Evolutionary conservation across 176 grass and related monocot species (phyloP).

Genomic region (Aegilops umbellulata): DNA sequence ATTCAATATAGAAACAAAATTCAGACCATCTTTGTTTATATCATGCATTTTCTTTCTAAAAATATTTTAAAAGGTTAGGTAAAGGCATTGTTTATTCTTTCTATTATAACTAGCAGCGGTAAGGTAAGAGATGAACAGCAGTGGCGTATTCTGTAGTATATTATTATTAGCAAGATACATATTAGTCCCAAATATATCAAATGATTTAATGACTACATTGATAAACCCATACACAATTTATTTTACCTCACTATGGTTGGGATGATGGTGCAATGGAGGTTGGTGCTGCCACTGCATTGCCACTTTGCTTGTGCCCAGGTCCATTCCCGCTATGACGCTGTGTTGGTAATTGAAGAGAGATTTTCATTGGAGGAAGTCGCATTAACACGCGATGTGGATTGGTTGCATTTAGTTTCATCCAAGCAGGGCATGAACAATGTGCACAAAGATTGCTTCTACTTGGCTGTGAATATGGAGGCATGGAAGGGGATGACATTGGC

Average conservation of each 20-base stretch:
- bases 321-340: background rate
- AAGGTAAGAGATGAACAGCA: conserved; percentile 3
- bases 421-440: conserved; percentile 26
- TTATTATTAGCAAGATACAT: background rate
- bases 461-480: conserved; percentile 12
- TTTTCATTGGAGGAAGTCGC: background rate
- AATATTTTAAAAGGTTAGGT: background rate
- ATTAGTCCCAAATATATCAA: background rate
- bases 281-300: background rate
- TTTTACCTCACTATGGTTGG: conserved; percentile 17
- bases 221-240: conserved; percentile 23
- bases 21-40: background rate
- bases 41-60: background rate
- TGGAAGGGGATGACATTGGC: background rate
- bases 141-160: background rate
- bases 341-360: background rate
- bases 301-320: conserved; percentile 1
- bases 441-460: background rate
- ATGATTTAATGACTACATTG: background rate
- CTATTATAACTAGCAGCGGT: background rate
- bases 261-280: background rate
- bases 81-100: background rate
- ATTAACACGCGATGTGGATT: conserved; percentile 25
- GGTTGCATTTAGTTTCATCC: conserved; percentile 1
- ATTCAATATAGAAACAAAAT: too few relatives aligned